These are phyloP conservation scores for Fagus crenata DNA, from an alignment of 306 rosid species.

Conservation along the genomic window DNA sequence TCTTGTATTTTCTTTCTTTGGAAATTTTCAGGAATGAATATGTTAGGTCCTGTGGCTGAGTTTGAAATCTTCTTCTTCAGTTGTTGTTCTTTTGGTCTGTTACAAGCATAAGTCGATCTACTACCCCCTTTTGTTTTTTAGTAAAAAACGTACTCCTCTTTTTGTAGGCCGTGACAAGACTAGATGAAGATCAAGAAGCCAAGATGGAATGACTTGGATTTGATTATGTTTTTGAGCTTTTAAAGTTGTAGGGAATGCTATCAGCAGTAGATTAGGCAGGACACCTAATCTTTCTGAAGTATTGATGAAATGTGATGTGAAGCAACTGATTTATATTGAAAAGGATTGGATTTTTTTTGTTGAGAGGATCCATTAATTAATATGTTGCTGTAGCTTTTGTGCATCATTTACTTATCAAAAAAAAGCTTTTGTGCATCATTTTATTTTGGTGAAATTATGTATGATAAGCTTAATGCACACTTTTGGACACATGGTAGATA, in stretches of 20 bases:
- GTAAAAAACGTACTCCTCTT: constrained; percentile 23
- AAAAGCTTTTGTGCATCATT: no score
- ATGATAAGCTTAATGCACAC: no score
- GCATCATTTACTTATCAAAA: no score
- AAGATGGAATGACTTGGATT: constrained; percentile 55
- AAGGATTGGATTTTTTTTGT: constrained; percentile 9
- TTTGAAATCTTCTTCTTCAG: neutral
- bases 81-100: neutral
- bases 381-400: constrained; percentile 8
- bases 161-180: constrained; percentile 75
- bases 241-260: constrained; percentile 21
- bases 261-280: constrained; percentile 32
- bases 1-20: neutral
- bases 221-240: constrained; percentile 42
- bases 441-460: no score
- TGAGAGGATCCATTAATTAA: constrained; percentile 24
- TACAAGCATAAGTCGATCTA: no score
- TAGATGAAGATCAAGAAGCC: constrained; percentile 72
- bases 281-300: constrained; percentile 14
- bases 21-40: neutral
- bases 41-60: neutral
- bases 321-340: neutral
- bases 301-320: constrained; percentile 17
- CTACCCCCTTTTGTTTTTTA: neutral
- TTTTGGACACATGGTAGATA: neutral